Base-by-base conservation (phyloP, 306 rosid species). In the Quercus alba region DNA sequence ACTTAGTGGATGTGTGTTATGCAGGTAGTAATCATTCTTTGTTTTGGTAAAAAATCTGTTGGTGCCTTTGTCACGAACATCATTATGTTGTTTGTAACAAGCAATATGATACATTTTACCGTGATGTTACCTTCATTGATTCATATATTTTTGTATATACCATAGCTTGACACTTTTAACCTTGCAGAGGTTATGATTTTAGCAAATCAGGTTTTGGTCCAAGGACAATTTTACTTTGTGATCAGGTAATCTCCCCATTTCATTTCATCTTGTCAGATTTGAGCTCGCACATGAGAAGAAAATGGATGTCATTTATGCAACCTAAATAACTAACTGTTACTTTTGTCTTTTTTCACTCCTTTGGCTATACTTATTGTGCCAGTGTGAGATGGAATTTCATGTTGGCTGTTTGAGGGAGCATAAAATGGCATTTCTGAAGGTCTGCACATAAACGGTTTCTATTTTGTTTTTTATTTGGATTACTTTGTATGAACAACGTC, bases 131-230 rank as follows among this genome's bases (percentile, higher is more conserved):
- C 70, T 77, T 85, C 73, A 77, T 58, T 61, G 57, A 51, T 73
- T 78, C n/a, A 46, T 56, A 49, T 58, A 62, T 33, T 73, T 56
- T 73, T 59, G 26, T 77, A 28, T 41, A 49, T 70, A 76, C 72
- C 72, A 26, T 63, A 78, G 70, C 63, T 81, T 78, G 62, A 72
- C 23, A 70, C 23, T n/a, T 51, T 23, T 59, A 67, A 56, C 54
- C 77, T 81, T 81, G 78, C 84, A 95, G 99, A 75, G 90, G 90
- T 41, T 88, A 86, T 86, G 99, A 93, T 85, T 95, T 95, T 88
- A 95, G 98, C 90, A 91, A 78, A 91, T 93, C 99, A 68, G 99
- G 99, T 52, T 95, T 95, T 86, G 99, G 99, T 70, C 99, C 99
- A 11, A 97, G 97, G 68, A 95, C 99, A 66, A 91, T 95, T 85